Base-by-base conservation (phyloP, 2,329 filamentous ascomycete species). In the Epichloe festucae region DNA sequence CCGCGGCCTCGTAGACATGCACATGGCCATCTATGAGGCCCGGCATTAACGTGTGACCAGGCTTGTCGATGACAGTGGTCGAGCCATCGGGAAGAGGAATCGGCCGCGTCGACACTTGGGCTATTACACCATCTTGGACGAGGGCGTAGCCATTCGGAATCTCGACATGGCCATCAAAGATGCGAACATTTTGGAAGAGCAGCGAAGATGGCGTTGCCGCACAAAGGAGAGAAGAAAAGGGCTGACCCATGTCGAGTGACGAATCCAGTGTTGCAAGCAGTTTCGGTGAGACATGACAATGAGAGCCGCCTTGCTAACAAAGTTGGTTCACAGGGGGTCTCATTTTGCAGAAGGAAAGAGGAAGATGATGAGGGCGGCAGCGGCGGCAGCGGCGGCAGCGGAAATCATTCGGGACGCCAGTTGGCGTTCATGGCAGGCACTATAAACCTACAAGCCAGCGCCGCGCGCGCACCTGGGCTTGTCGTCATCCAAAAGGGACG, bases 21-120 rank as follows among this genome's bases (percentile, higher is more conserved):
- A 75, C 70, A 54, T 76, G 74, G 42, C 65, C 67, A 55, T 77
- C 74, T 34, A 77, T 76, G 5, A 77, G 59, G 2, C 74, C 74
- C 1, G 74, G 74, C 1, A 77, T 61, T 1, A 76, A 54, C 0
- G 74, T 76, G 53, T 74, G 68, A 7, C 67, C 68, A 2, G 71
- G 69, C 50, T 67, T 72, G 4, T 70, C 71, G 52, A 72, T 63
- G 4, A 63, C 63, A 3, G 54, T 46, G 3, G 51, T 45, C 7
- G 36, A 48, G 49, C 56, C n/a, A 53, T 59, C n/a, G 54, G 53
- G n/a, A 43, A 55, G 44, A 38, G 21, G 14, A 15, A 52, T 44
- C 53, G 45, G 15, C 4, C 52, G 52, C 7, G 52, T 41, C 7
- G 48, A 52, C 5, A 63, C 59, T 21, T 57, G 51, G 27, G 59